Base-by-base conservation (phyloP, 1,284 basidiomycete genomes). In the Rhodotorula sp. region DNA sequence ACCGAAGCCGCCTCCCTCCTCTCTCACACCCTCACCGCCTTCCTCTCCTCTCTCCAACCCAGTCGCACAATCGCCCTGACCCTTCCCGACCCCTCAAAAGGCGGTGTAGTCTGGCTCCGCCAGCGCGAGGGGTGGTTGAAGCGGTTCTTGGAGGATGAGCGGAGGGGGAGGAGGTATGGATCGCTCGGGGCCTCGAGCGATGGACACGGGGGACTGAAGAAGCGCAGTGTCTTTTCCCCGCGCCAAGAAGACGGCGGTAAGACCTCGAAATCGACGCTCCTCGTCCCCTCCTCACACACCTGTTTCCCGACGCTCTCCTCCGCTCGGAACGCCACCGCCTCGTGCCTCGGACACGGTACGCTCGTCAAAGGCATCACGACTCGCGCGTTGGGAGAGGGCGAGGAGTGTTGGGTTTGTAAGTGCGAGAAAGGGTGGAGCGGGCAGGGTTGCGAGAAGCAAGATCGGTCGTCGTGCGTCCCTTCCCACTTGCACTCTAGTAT, bases 391-490 rank as follows among this genome's bases (percentile, higher is more conserved):
- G 47, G 16, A 7, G 56, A 47, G 4, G 51, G 34, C 4, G 53
- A 22, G 0, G 71, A 70, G 31, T 75, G 74, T 57, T 75, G 74
- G 74, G 74, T 75, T 5, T 75, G 74, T 47, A 50, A 48, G 28
- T 75, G 74, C 40, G 50, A 47, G 60, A 68, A 48, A 48, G 40
- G 50, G 22, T 75, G 72, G 71, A 58, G 56, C 6, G 74, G 74
- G 0, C 40, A 75, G 64, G 74, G 74, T 9, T 75, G 74, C 53
- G 74, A 75, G 63, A 75, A 75, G 54, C 60, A 64, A 30, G 74
- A 75, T 52, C 30, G 73, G 37, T 62, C 59, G 37, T 46, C 56
- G 73, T 74, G 48, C 51, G 73, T 65, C 30, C 13, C 26, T 2
- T 44, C 15, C 11, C n/a, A 11, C 20, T 34, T 51, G 20, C 31